phyloP scores from a whole-genome alignment of 1,284 basidiomycete genomes.

The Boletus albobrunnescens region DNA sequence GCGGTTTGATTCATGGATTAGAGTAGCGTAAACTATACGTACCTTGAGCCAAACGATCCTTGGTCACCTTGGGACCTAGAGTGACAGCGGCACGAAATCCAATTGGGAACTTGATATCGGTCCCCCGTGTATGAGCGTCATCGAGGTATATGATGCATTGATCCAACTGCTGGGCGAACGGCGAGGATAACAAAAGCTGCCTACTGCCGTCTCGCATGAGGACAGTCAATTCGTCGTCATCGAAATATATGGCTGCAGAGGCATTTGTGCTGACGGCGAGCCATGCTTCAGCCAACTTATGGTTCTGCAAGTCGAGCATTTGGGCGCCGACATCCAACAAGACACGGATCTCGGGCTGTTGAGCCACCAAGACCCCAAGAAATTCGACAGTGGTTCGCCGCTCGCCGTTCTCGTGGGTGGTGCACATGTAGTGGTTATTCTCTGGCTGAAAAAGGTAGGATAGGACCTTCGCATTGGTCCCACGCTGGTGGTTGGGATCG shows the following conservation, averaged over 20 bases:
- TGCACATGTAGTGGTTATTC: conserved; percentile 38
- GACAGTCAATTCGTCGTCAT: conserved; percentile 42
- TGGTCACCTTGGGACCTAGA: conserved; percentile 48
- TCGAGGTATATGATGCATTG: conserved; percentile 51
- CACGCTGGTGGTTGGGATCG: conserved; percentile 13
- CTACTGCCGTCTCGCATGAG: conserved; percentile 36
- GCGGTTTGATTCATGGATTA: neutral
- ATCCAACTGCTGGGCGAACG: conserved; percentile 39
- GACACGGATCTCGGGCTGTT: conserved; percentile 39
- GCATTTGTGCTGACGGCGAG: conserved; percentile 31
- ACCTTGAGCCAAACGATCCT: conserved; percentile 53
- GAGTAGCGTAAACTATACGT: conserved; percentile 2
- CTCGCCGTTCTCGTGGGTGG: conserved; percentile 19
- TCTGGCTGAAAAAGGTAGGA: conserved; percentile 41
- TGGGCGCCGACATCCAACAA: conserved; percentile 58
- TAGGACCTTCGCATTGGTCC: conserved; percentile 39
- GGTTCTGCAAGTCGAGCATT: conserved; percentile 50
- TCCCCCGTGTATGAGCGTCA: conserved; percentile 54
- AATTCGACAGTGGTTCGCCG: conserved; percentile 31
- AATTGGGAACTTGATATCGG: conserved; percentile 49
- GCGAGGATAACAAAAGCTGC: conserved; percentile 41
- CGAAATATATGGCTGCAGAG: conserved; percentile 46
- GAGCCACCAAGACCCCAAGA: conserved; percentile 32
- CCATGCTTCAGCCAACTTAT: conserved; percentile 41
- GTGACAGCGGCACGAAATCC: conserved; percentile 47